phyloP scores from a whole-genome alignment of 768 basidiomycete species.

The Mycena filopes region DNA sequence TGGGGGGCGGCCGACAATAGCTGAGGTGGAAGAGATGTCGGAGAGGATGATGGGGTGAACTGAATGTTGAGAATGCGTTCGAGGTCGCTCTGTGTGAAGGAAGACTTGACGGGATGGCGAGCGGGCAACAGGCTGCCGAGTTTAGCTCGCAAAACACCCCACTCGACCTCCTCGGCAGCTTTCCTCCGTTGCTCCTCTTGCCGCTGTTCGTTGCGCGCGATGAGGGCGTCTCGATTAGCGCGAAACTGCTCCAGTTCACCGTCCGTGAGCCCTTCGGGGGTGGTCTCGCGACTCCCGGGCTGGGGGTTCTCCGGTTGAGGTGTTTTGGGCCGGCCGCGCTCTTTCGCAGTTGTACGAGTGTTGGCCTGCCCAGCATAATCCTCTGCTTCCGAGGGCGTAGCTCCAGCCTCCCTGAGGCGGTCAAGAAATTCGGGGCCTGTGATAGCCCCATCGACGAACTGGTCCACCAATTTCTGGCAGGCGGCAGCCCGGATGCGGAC shows the following conservation, averaged over 20 bases:
- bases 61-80: not conserved
- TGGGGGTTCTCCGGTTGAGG: not conserved
- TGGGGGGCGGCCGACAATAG: slow-evolving; percentile 31
- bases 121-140: not conserved
- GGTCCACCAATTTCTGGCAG: slow-evolving; percentile 7
- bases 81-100: not conserved
- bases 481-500: slow-evolving; percentile 4
- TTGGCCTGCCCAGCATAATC: not conserved
- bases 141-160: not conserved
- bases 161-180: not conserved
- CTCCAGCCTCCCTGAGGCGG: not conserved
- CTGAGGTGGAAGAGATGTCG: not conserved
- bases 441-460: not conserved
- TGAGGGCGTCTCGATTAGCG: not conserved
- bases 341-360: too few species aligned
- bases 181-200: not conserved
- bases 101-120: not conserved
- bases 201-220: not conserved
- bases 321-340: too few species aligned
- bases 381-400: not conserved
- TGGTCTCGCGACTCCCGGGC: not conserved
- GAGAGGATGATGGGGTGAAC: not conserved
- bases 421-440: not conserved
- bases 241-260: not conserved
- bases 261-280: not conserved